Evolutionary conservation across 345 rosid species (phyloP).

Genomic region (Brassica cretica): DNA sequence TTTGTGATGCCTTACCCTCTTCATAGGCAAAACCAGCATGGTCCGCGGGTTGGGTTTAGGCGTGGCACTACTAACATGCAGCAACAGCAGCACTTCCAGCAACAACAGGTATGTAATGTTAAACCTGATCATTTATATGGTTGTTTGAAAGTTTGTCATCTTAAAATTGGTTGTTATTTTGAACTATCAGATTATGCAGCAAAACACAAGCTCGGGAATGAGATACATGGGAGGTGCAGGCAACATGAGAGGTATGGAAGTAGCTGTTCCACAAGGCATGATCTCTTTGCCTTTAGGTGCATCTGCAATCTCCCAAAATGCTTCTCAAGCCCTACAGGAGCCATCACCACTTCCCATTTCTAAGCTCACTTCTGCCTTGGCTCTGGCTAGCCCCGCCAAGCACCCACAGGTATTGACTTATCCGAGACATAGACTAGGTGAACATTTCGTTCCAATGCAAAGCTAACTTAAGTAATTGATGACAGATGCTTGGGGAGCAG

Average conservation of each 20-base stretch:
- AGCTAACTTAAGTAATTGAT: not conserved
- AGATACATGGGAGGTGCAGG: conserved; percentile 49
- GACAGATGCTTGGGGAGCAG: conserved; percentile 72
- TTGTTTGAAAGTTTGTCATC: not conserved
- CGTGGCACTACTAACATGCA: conserved; percentile 49
- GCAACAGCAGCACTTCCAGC: conserved; percentile 30
- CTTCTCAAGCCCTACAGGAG: conserved; percentile 25
- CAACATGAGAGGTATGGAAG: conserved; percentile 42
- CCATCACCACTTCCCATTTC: conserved; percentile 35
- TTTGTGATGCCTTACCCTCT: conserved; percentile 55
- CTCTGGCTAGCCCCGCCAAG: conserved; percentile 46
- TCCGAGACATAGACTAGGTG: not conserved
- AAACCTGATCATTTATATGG: not conserved
- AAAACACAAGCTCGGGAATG: conserved; percentile 41
- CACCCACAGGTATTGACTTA: conserved; percentile 39
- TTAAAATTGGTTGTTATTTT: not conserved
- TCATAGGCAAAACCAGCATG: conserved; percentile 58
- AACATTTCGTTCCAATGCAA: not conserved
- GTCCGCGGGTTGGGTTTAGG: conserved; percentile 51
- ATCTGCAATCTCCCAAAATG: conserved; percentile 40
- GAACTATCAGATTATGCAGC: conserved; percentile 40
- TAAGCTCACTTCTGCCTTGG: conserved; percentile 59
- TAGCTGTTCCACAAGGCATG: conserved; percentile 44
- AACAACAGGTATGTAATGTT: conserved; percentile 20
- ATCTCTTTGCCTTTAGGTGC: conserved; percentile 48